A percentile compares a stretch with the other conserved stretches of the same genome.
Conservation (phyloP, 2,329 filamentous ascomycete genomes). For the Fusarium bulbicola region DNA sequence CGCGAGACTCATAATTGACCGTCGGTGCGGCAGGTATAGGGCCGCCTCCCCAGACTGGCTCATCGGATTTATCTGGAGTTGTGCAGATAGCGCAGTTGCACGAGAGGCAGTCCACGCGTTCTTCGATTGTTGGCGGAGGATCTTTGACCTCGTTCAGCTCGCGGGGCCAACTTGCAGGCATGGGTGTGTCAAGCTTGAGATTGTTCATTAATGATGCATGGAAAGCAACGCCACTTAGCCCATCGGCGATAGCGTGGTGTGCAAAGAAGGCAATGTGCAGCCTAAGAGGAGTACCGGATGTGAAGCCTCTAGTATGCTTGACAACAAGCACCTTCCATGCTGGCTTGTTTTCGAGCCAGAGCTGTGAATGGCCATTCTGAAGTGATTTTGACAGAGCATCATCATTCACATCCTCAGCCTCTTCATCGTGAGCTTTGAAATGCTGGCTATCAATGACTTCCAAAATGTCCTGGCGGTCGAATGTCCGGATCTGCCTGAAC, state of each 20-base stretch:
- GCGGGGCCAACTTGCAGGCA: conserved; percentile 1
- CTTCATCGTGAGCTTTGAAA: rapidly evolving
- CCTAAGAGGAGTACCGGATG: rapidly evolving
- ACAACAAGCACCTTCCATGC: conserved; percentile 16
- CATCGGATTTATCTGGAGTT: not conserved
- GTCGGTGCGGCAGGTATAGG: not conserved
- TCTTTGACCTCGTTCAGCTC: not conserved
- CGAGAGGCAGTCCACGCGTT: not conserved
- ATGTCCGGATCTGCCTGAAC: not conserved
- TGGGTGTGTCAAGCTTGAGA: not conserved
- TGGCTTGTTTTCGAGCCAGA: conserved; percentile 2
- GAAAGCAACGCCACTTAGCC: conserved; percentile 10
- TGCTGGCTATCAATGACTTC: not conserved
- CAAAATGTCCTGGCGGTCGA: not conserved
- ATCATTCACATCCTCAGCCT: rapidly evolving
- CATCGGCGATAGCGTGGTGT: conserved; percentile 25
- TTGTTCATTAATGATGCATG: not conserved
- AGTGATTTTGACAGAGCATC: not conserved
- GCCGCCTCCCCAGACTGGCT: not conserved
- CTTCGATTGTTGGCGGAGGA: not conserved
- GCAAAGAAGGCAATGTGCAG: conserved; percentile 9
- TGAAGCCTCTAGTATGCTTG: rapidly evolving
- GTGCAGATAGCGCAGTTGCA: not conserved
- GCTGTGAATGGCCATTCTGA: not conserved
- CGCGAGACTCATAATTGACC: not conserved